Percentiles rank a stretch among this genome's conserved stretches.
These are phyloP conservation scores for Eimeria acervulina DNA, from an alignment of 169 alveolate species.

Conservation along the genomic window DNA sequence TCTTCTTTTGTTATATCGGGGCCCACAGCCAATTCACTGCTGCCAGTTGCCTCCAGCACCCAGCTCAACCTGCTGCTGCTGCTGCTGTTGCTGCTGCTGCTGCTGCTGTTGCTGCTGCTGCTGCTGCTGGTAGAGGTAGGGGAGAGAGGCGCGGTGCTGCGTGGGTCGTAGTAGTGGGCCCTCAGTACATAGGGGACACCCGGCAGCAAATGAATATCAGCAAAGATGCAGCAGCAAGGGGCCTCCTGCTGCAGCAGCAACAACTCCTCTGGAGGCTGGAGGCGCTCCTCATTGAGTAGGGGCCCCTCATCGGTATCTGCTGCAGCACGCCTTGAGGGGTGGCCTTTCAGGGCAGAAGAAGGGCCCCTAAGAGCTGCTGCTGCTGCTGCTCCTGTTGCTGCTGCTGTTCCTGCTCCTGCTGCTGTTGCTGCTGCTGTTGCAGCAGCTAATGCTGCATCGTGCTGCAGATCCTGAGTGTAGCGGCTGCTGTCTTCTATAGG, in stretches of 20 bases:
- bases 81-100: slow-evolving; percentile 10
- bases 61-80: slow-evolving; percentile 42
- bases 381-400: neutral
- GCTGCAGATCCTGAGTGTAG: neutral
- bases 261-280: neutral
- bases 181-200: neutral
- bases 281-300: neutral
- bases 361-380: slow-evolving; percentile 11
- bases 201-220: neutral
- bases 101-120: neutral
- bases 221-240: neutral
- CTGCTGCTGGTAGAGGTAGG: neutral
- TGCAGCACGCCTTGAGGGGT: neutral
- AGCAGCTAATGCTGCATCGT: neutral
- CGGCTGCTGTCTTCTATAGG: neutral
- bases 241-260: slow-evolving; percentile 43
- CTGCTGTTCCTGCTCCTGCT: neutral
- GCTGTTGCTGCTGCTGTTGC: slow-evolving; percentile 39
- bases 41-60: neutral
- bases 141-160: neutral
- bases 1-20: slow-evolving; percentile 31
- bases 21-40: slow-evolving; percentile 19
- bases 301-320: neutral
- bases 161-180: neutral
- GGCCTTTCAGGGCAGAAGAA: neutral